Percentiles rank a stretch among this genome's conserved stretches.
phyloP scores from a whole-genome alignment of 78 protist species.

The Dictyostelium purpureum region DNA sequence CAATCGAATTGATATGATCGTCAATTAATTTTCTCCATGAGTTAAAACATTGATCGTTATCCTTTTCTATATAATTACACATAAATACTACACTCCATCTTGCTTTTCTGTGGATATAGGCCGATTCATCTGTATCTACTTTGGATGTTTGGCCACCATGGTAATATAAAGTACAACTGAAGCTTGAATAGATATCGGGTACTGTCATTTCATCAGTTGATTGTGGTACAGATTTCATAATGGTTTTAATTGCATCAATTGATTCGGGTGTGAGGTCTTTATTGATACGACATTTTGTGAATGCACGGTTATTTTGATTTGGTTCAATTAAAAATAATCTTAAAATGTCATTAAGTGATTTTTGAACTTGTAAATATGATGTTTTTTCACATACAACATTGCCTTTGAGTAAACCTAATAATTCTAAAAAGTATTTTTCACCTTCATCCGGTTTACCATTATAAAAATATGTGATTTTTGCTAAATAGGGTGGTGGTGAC shows the following conservation, averaged over 20 bases:
- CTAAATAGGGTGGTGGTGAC: background rate
- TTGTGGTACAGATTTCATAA: background rate
- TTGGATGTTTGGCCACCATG: background rate
- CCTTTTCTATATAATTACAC: background rate
- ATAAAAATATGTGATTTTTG: background rate
- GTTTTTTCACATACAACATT: no score
- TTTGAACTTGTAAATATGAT: background rate
- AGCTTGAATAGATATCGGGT: background rate
- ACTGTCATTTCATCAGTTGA: background rate
- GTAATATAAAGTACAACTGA: background rate
- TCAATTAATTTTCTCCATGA: background rate
- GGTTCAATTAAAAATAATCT: background rate
- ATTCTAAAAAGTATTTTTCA: background rate
- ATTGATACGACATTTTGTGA: background rate
- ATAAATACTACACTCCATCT: background rate
- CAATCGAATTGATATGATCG: background rate
- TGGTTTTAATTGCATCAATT: background rate
- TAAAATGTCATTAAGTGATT: background rate
- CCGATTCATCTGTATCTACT: background rate
- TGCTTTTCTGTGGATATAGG: background rate
- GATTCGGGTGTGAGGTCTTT: background rate
- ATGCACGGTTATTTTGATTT: background rate
- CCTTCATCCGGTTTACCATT: slow-evolving; percentile 6
- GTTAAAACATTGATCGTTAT: background rate
- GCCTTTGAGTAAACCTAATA: background rate